Base-by-base conservation (phyloP, 345 rosid species). In the Arabidopsis arenosa region DNA sequence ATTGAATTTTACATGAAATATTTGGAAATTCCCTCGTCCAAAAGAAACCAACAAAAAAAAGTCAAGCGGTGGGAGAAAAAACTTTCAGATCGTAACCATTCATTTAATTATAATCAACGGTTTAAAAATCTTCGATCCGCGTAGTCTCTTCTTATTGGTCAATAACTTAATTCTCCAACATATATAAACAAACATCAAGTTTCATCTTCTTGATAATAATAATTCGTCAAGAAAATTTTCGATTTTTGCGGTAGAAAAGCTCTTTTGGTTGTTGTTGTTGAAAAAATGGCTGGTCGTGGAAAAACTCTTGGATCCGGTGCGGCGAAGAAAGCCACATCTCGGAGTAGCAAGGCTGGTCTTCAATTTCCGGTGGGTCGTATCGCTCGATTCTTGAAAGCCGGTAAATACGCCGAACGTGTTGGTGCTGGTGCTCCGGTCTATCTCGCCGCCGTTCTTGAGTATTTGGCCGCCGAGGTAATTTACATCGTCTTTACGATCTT, bases 391-490 rank as follows among this genome's bases (percentile, higher is more conserved):
- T 85, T 93, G 41, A 93, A 93, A 85, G 98, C 96, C 62, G 98
- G 97, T 5, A 93, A 93, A 81, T 93, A 93, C 67, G 98, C 98
- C 28, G 98, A 91, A 48, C 95, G 98, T 21, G 96, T 93, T 2
- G 98, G 98, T 5, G 98, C 98, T 44, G 98, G 96, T 6, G 97
- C 97, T 45, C 98, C 98, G 8, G 98, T 93, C 37, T 93, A 93
- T 70, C 98, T 89, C 21, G 98, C 98, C 32, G 96, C 98, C 64
- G 97, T 93, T 14, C 97, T 93, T 6, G 98, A 93, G 47, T 93
- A 93, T 62, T 89, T 93, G 1, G 98, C 98, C 15, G 97, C 98
- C 2, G 98, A 93, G 93, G 98, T 93, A 32, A 55, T 1, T 40
- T 66, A 60, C 9, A 2, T 35, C 37, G 7, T 7, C 35, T 12